Base-by-base conservation (phyloP, 371 early-diverging fungal genomes). In the Caulochytrium protostelioides region DNA sequence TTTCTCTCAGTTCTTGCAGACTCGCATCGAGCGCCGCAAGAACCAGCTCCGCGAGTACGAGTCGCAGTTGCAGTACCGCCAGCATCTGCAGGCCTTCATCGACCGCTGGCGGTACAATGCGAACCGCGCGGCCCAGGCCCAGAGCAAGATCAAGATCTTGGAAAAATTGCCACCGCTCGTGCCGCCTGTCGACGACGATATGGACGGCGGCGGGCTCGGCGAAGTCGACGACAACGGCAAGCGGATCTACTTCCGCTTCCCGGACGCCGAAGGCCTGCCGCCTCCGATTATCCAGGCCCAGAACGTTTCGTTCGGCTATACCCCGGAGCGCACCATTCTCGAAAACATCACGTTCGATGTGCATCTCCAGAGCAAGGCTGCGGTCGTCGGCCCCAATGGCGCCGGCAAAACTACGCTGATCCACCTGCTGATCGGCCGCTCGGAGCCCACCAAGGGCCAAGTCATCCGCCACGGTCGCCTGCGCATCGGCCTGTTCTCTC, bases 41-140 rank as follows among this genome's bases (percentile, higher is more conserved):
- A 76, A 77, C 47, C 78, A 81, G 53, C 31, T 79, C 29, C 68
- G 79, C 37, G 91, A 97, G 57, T 85, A 94, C 55, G 85, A 92
- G 65, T 62, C 84, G 37, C 89, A 97, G 62, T 54, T 85, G 55
- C 72, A 79, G 52, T 80, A 84, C 48, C 76, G 89, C 15, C 73
- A 82, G 44, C 91, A 91, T 57, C 38, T 59, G 38, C 62, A 58
- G 52, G 90, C 81, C 22, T 98, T 94, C 50, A 89, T 98, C 43
- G 97, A 97, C 51, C 75, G 92, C 31, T 97, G 97, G 89, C 66
- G 99, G 49, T 92, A 85, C 58, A 95, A 94, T 61, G 94, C 99
- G 28, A 94, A 90, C 46, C 70, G 94, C 37, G 89, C 92, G 15
- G 78, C 92, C 18, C 92, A 92, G 57, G 99, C 94, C 7, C 99